Percentiles rank a stretch among this genome's conserved stretches.
These are phyloP conservation scores for Calocybe gambosa DNA, from an alignment of 1,284 basidiomycete genomes.

Conservation along the genomic window DNA sequence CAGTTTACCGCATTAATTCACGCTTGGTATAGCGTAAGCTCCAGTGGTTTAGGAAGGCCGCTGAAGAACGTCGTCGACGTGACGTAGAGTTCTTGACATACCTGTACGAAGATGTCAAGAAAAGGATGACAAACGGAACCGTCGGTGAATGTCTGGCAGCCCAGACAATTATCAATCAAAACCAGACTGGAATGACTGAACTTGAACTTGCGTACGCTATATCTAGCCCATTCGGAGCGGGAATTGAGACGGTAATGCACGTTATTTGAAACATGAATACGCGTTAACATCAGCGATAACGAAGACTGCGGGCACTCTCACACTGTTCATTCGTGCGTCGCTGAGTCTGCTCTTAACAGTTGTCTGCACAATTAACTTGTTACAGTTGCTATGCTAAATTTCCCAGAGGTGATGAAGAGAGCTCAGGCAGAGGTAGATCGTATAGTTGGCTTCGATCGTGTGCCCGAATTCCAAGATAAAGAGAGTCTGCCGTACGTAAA, in stretches of 20 bases:
- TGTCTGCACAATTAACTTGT: background rate
- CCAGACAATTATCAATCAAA: constrained; percentile 33
- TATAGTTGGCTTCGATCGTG: constrained; percentile 35
- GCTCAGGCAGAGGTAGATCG: constrained; percentile 41
- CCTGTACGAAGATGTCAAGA: constrained; percentile 40
- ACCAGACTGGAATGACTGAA: constrained; percentile 37
- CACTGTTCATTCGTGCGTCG: constrained; percentile 35
- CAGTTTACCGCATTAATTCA: background rate
- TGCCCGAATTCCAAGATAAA: constrained; percentile 40
- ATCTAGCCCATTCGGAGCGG: constrained; percentile 41
- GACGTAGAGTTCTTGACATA: constrained; percentile 28
- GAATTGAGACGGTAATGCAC: constrained; percentile 38
- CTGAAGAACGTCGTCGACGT: constrained; percentile 27
- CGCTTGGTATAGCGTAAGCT: constrained; percentile 22
- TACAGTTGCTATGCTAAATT: constrained; percentile 29
- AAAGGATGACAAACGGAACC: constrained; percentile 34
- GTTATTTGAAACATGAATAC: background rate
- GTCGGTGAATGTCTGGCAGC: constrained; percentile 37
- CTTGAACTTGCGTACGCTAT: constrained; percentile 42
- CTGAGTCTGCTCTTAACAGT: background rate
- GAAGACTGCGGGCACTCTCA: constrained; percentile 36
- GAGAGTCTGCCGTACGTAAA: constrained; percentile 36
- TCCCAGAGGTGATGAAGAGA: constrained; percentile 31
- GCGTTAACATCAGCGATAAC: background rate
- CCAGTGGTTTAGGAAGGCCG: constrained; percentile 40